Evolutionary conservation across 2,329 filamentous ascomycete genomes (phyloP), one percentile per base, ranked within the genome.

Genomic region (Drechmeria coniospora): DNA sequence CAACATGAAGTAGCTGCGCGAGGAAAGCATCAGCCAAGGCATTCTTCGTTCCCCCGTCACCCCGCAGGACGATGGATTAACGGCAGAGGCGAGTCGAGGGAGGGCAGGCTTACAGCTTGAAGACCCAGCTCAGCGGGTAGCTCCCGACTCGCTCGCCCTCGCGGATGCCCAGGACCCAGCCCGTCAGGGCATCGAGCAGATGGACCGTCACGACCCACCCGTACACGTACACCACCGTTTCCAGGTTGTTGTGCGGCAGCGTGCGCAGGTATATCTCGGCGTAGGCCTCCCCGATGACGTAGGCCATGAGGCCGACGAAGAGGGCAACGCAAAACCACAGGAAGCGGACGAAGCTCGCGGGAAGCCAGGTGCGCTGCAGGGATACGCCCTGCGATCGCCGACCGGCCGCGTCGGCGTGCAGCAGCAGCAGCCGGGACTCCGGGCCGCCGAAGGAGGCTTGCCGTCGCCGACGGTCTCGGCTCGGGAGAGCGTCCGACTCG

Each of bases 51-150:
- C 9, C 20, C 6, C 12, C 20, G 4, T 21, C 20, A 11, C 5
- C 18, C 6, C 10, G 18, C 10, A 10, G 12, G 20, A 21, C 6
- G 20, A n/a, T 6, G 20, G 12, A n/a, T 11, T 5, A 21, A n/a
- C 9, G 20, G 10, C 20, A 20, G 18, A 10, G 18, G 18, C 7
- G 6, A 20, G 10, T 20, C 7, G 10, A 7, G 18, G 18, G 10
- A 20, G 18, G 18, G 18, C 18, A 20, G 14, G 52, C 66, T 51
- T 45, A 75, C 65, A 79, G 59, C 46, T 79, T 79, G 41, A 79
- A 79, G 23, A 76, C 66, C 68, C 72, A 79, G 37, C 70, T 74
- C 32, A 79, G 48, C n/a, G 74, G 74, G 41, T 79, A 79, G 44
- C 69, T 76, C 21, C 73, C 72, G 2, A 79, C 74, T 18, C 73